Conservation (phyloP, 257 asterid genomes). For the Catharanthus roseus region DNA sequence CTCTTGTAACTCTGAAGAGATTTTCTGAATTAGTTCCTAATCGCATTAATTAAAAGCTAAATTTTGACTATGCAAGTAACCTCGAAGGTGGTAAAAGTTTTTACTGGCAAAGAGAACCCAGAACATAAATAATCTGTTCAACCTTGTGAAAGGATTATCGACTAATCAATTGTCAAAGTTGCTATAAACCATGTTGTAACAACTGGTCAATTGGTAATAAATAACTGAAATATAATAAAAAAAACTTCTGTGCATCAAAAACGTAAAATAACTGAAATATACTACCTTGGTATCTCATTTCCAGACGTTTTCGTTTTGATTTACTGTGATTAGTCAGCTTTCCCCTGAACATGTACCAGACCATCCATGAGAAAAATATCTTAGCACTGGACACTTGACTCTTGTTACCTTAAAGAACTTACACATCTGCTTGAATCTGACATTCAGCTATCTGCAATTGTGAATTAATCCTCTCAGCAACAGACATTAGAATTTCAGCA, state of each 20-base stretch:
- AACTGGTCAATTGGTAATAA: neutral
- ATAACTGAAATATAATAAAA: neutral
- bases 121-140: neutral
- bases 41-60: slow-evolving; percentile 7
- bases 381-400: slow-evolving; percentile 11
- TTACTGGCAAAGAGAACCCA: neutral
- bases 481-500: slow-evolving; percentile 66
- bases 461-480: slow-evolving; percentile 55
- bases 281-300: slow-evolving; percentile 64
- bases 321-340: slow-evolving; percentile 51
- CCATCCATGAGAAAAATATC: slow-evolving; percentile 21
- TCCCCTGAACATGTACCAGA: slow-evolving; percentile 49
- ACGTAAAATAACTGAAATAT: slow-evolving; percentile 12
- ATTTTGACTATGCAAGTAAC: slow-evolving; percentile 2
- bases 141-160: neutral
- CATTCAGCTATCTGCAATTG: slow-evolving; percentile 63
- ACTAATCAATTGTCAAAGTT: neutral
- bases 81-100: neutral
- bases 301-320: slow-evolving; percentile 55
- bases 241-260: neutral
- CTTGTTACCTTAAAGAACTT: slow-evolving; percentile 29
- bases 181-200: neutral
- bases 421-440: slow-evolving; percentile 68
- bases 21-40: slow-evolving; percentile 21
- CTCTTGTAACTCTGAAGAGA: slow-evolving; percentile 58